Evolutionary conservation across 192 early-diverging fungal species (phyloP).

Genomic region (Coemansia sp.): DNA sequence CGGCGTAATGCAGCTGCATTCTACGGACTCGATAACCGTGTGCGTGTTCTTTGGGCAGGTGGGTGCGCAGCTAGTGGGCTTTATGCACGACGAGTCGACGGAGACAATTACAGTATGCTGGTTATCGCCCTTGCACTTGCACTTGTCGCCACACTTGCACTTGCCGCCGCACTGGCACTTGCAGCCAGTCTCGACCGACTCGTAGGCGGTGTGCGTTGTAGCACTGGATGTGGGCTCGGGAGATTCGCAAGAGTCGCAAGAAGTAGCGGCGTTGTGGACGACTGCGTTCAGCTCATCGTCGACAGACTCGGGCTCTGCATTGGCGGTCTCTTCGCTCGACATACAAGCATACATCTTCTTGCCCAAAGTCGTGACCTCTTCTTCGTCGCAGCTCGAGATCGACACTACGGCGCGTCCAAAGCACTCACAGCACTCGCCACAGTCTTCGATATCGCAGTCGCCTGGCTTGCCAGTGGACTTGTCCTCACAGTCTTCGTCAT

Average conservation of each 20-base stretch:
- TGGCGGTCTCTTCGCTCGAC: slow-evolving; percentile 1
- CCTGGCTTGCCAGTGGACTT: not conserved
- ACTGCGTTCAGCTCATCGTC: slow-evolving; percentile 9
- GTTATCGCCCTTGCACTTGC: slow-evolving; percentile 25
- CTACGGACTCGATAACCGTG: slow-evolving; percentile 28
- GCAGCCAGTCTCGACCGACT: slow-evolving; percentile 30
- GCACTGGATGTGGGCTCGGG: not conserved
- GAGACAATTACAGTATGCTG: slow-evolving; percentile 42
- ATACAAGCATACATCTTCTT: slow-evolving; percentile 33
- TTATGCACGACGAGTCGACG: slow-evolving; percentile 15
- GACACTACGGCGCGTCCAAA: slow-evolving; percentile 46
- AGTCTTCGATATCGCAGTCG: slow-evolving; percentile 20
- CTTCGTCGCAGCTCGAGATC: slow-evolving; percentile 26
- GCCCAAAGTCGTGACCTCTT: slow-evolving; percentile 35
- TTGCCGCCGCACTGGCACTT: slow-evolving; percentile 23
- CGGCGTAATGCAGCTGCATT: not conserved
- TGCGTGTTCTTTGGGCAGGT: slow-evolving; percentile 13
- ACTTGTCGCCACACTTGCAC: slow-evolving; percentile 34
- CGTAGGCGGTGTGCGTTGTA: slow-evolving; percentile 21
- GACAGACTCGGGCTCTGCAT: slow-evolving; percentile 19
- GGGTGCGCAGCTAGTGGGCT: not conserved
- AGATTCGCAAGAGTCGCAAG: not conserved
- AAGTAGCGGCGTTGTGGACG: slow-evolving; percentile 10
- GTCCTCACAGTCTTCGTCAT: not conserved
- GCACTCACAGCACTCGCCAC: slow-evolving; percentile 28